These are phyloP conservation scores for Yamadazyma spencermartinsiae DNA, from an alignment of 1,139 yeast genomes.

Conservation along the genomic window DNA sequence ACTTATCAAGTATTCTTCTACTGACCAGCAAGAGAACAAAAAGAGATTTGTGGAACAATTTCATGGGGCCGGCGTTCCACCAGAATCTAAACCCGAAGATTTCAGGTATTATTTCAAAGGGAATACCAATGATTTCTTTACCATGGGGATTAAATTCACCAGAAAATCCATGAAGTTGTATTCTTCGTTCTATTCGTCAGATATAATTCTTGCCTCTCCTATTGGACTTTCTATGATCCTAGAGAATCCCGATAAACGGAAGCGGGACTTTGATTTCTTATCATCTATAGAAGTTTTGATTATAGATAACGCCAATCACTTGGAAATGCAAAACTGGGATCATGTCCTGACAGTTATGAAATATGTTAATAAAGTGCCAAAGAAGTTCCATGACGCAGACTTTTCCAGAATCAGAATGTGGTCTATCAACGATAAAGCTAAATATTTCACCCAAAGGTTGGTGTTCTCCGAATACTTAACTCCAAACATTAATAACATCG, in stretches of 20 bases:
- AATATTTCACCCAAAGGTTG: slow-evolving; percentile 72
- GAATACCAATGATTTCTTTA: slow-evolving; percentile 88
- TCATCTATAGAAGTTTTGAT: slow-evolving; percentile 83
- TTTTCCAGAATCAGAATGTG: slow-evolving; percentile 91
- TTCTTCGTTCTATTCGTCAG: slow-evolving; percentile 82
- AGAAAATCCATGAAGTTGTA: slow-evolving; percentile 83
- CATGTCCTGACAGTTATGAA: slow-evolving; percentile 74
- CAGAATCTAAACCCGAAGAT: slow-evolving; percentile 74
- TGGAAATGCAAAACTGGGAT: slow-evolving; percentile 93
- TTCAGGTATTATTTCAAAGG: slow-evolving; percentile 82
- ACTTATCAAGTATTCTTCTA: slow-evolving; percentile 62
- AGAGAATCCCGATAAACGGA: slow-evolving; percentile 61
- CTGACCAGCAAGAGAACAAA: slow-evolving; percentile 77
- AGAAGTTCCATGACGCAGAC: slow-evolving; percentile 78
- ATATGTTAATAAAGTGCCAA: slow-evolving; percentile 75
- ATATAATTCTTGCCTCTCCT: slow-evolving; percentile 88
- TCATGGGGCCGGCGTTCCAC: slow-evolving; percentile 53
- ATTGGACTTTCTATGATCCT: slow-evolving; percentile 82
- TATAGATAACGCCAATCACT: slow-evolving; percentile 81
- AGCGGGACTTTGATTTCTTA: slow-evolving; percentile 67
- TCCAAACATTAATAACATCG: slow-evolving; percentile 74
- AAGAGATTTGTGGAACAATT: slow-evolving; percentile 75
- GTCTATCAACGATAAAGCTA: slow-evolving; percentile 85
- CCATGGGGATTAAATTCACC: slow-evolving; percentile 85
- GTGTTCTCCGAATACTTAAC: slow-evolving; percentile 72